Conservation (phyloP, 805 yeast genomes). For the Yarrowia hollandica region DNA sequence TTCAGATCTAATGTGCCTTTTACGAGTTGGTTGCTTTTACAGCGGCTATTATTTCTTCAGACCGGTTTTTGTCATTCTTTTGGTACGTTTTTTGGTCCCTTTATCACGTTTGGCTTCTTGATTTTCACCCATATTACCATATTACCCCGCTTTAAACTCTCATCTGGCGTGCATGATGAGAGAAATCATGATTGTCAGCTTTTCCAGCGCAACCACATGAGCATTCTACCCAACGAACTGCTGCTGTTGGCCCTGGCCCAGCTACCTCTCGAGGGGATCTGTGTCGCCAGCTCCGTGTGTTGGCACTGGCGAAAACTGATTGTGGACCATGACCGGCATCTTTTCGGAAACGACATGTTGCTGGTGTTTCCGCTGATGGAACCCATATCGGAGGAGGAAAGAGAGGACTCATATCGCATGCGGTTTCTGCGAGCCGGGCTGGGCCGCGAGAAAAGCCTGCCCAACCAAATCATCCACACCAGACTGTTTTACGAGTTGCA, state of each 20-base stretch:
- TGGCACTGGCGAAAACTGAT: slow-evolving; percentile 1
- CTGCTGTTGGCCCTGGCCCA: slow-evolving; percentile 9
- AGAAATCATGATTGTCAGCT: neutral
- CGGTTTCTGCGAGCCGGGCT: neutral
- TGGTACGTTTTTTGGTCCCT: too few species aligned
- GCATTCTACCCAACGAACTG: slow-evolving; percentile 15
- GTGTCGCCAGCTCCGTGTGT: neutral
- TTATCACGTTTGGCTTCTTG: too few species aligned
- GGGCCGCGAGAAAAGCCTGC: neutral
- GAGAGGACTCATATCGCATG: neutral
- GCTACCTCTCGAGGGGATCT: neutral
- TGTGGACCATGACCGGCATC: neutral
- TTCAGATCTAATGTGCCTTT: too few species aligned
- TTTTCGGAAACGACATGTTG: neutral
- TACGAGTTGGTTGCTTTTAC: too few species aligned
- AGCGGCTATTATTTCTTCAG: too few species aligned
- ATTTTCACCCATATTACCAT: neutral
- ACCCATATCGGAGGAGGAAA: neutral
- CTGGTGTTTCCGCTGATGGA: slow-evolving; percentile 8
- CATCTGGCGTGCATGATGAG: neutral
- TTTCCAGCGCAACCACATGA: too few species aligned
- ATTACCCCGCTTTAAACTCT: slow-evolving; percentile 19
- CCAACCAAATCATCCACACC: slow-evolving; percentile 12
- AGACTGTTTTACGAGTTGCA: slow-evolving; percentile 8
- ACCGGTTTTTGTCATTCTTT: too few species aligned